Evolutionary conservation across 1,284 basidiomycete species (phyloP), one percentile per base, ranked within the genome.

Genomic region (Phylloboletellus chloephorus): DNA sequence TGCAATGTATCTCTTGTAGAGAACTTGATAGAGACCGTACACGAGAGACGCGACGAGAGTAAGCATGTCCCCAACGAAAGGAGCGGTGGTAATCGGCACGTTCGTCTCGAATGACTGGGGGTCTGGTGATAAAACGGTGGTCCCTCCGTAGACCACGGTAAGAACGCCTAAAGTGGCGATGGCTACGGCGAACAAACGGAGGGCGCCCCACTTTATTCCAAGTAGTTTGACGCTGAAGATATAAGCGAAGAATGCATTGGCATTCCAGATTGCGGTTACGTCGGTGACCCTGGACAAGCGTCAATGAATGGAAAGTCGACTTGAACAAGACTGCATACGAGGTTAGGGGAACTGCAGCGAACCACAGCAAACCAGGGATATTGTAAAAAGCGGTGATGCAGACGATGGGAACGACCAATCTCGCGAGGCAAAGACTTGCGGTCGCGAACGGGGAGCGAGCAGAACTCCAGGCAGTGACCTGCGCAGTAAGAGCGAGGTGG

Each of bases 191-290:
- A 74, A 53, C 24, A 88, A 66, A 29, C 76, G 79, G 37, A 76
- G 68, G 2, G 68, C 50, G 35, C 86, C 76, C 81, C 82, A 87
- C 47, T 68, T 65, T 19, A 76, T 63, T 19, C 71, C 66, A 44
- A 76, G 76, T 2, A 86, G 52, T 55, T 73, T 74, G 39, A 87
- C 77, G 7, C 78, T 73, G 52, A 90, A 71, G 25, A 87, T 52
- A 53, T 89, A 90, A 11, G 81, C 82, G 57, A 88, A 89, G 64
- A 90, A 87, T 4, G 86, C 85, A 54, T 88, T 88, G 7, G 83
- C 79, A 60, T 90, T 90, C 82, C 85, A 89, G 13, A 89, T 76
- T 10, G 87, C 86, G 23, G 86, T 88, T 22, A 89, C 78, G 60
- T 88, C 85, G 47, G 77, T 82, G 22, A 88, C 67, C 30, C 85